Evolutionary conservation across 2,329 filamentous ascomycete species (phyloP), one percentile per base, ranked within the genome.

Genomic region (Trichoderma simmonsii): DNA sequence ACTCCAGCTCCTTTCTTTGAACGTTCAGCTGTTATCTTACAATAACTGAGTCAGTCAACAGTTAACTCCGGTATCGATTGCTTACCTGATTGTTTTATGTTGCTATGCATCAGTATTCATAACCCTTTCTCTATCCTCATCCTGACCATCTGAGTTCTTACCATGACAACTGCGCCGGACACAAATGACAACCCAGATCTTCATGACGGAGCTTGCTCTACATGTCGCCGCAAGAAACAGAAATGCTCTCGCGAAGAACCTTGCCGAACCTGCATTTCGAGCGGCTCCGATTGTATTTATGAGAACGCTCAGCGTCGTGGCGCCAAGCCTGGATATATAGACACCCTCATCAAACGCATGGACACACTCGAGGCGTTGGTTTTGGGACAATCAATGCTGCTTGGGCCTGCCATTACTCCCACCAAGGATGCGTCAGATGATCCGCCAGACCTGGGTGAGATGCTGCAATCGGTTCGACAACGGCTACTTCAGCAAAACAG

Each of bases 351-450:
- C 36, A 71, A 71, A 32, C 72, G 72, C 30, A 73, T 73, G 72
- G 72, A 73, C 59, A 73, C 72, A 39, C 69, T 73, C 14, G 72
- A 73, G 43, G 56, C 70, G 24, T 70, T 73, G 28, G 72, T 73
- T 56, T 70, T 73, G 24, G 72, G 72, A 26, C 72, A 73, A 51
- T 73, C 72, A 18, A 64, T 73, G 9, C 57, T 73, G 56, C 39
- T 73, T 36, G 66, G 66, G 32, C 57, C 57, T 6, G 62, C 34
- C 28, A 30, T 64, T 15, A 51, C 65, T 14, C 56, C 56, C 18
- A 21, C 56, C 30, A 60, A 60, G 24, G 36, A 64, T 56, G 65
- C 56, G n/a, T 30, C 66, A 26, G 21, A 61, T 48, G 28, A 36
- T 32, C 24, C 36, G 14, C 28, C 71, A 11, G 57, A 18, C 26